A percentile compares a stretch with the other conserved stretches of the same genome.
phyloP scores from a whole-genome alignment of 1,284 basidiomycete species.

The Ganoderma boninense region DNA sequence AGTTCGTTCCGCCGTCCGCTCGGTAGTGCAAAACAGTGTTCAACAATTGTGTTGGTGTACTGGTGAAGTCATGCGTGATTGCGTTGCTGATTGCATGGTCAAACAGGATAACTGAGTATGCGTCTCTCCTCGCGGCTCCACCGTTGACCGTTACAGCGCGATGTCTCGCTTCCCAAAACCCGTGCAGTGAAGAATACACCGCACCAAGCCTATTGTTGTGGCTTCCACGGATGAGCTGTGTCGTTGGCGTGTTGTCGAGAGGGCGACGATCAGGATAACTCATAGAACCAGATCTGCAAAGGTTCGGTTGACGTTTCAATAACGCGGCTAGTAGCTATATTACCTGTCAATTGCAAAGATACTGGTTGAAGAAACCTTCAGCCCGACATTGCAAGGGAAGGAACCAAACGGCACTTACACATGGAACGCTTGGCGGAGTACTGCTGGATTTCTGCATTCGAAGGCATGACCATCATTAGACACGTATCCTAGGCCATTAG shows the following conservation, averaged over 20 bases:
- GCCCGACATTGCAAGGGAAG: not conserved
- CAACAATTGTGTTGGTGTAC: conserved; percentile 56
- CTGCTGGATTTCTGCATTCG: conserved; percentile 61
- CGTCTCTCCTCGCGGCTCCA: conserved; percentile 51
- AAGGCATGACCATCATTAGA: conserved; percentile 66
- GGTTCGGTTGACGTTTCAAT: not conserved
- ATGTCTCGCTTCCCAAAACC: conserved; percentile 64
- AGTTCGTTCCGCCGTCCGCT: conserved; percentile 57
- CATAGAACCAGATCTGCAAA: conserved; percentile 65
- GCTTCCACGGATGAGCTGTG: conserved; percentile 45
- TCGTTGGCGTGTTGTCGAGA: conserved; percentile 53
- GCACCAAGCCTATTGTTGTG: conserved; percentile 64
- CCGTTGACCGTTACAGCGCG: conserved; percentile 19
- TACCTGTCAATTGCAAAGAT: conserved; percentile 63
- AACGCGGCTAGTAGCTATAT: not conserved
- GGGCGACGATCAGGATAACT: conserved; percentile 45
- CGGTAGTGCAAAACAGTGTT: conserved; percentile 45
- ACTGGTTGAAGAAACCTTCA: conserved; percentile 39
- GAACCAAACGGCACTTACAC: conserved; percentile 52
- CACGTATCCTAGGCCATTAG: conserved; percentile 52
- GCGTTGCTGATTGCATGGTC: conserved; percentile 40
- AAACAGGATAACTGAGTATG: conserved; percentile 67
- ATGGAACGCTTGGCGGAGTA: conserved; percentile 64
- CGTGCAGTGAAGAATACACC: conserved; percentile 60
- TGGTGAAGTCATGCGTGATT: conserved; percentile 58